These are phyloP conservation scores for Phyllachora maydis DNA, from an alignment of 2,329 filamentous ascomycete genomes.

Conservation along the genomic window DNA sequence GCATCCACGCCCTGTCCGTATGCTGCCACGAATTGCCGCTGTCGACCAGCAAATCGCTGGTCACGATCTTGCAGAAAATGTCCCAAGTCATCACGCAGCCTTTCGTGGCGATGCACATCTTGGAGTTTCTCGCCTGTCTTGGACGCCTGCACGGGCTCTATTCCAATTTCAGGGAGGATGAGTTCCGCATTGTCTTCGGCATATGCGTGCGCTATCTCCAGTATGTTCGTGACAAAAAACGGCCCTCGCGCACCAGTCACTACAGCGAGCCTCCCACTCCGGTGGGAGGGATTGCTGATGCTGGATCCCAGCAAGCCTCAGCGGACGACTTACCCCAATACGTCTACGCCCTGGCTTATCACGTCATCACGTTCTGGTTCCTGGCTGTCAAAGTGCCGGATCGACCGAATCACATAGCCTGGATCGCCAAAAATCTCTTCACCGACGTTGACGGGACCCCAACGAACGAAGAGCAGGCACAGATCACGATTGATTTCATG, in stretches of 20 bases:
- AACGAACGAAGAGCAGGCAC: conserved; percentile 72
- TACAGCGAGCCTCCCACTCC: conserved; percentile 18
- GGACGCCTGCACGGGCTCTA: conserved; percentile 71
- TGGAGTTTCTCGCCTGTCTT: conserved; percentile 84
- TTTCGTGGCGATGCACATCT: conserved; percentile 77
- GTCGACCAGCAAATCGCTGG: conserved; percentile 68
- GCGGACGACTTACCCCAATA: conserved; percentile 76
- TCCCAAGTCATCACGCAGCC: conserved; percentile 89
- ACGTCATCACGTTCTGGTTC: conserved; percentile 96
- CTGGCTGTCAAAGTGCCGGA: conserved; percentile 71
- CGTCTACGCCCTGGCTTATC: conserved; percentile 81
- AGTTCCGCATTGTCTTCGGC: conserved; percentile 85
- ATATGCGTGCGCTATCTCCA: conserved; percentile 90
- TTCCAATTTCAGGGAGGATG: conserved; percentile 74
- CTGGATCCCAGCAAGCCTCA: conserved; percentile 11
- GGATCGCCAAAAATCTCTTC: conserved; percentile 78
- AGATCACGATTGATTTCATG: conserved; percentile 91
- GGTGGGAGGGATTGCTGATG: conserved; percentile 4
- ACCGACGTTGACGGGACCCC: conserved; percentile 56
- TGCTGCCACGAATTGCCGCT: conserved; percentile 88
- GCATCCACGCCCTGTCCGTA: conserved; percentile 84
- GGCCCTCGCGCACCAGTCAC: conserved; percentile 22
- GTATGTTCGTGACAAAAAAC: conserved; percentile 53
- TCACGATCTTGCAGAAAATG: conserved; percentile 81
- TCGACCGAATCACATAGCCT: conserved; percentile 64